Conservation (phyloP, 2,329 filamentous ascomycete species). For the Fusarium albosuccineum region DNA sequence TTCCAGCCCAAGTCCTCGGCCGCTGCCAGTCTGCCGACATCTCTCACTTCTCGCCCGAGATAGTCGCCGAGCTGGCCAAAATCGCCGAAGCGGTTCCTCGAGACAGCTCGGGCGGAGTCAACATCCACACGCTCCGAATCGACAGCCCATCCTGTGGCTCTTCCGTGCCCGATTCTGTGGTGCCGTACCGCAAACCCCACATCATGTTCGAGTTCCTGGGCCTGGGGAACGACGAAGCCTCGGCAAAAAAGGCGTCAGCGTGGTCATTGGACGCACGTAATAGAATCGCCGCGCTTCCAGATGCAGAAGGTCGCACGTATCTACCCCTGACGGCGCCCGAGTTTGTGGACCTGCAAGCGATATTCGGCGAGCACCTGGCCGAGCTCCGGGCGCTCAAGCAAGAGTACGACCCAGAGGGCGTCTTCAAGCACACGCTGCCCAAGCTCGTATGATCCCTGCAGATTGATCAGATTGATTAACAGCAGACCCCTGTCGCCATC, state of each 20-base stretch:
- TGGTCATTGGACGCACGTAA: conserved; percentile 18
- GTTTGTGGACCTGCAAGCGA: conserved; percentile 13
- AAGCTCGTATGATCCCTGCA: conserved; percentile 5
- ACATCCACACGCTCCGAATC: conserved; percentile 9
- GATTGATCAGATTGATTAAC: conserved; percentile 4
- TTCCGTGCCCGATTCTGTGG: conserved; percentile 15
- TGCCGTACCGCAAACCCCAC: conserved; percentile 16
- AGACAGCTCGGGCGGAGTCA: conserved; percentile 7
- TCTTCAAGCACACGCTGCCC: conserved; percentile 19
- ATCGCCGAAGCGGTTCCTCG: conserved; percentile 8
- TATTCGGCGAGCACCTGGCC: conserved; percentile 5
- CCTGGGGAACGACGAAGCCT: conserved; percentile 1
- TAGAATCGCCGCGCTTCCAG: conserved; percentile 4
- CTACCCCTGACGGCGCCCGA: conserved; percentile 19
- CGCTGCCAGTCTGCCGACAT: conserved; percentile 6
- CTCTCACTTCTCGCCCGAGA: conserved; percentile 8
- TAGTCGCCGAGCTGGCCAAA: conserved; percentile 8
- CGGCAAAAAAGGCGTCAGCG: conserved; percentile 1
- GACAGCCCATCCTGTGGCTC: conserved; percentile 17
- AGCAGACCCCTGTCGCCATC: neutral
- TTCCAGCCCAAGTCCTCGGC: conserved; percentile 11
- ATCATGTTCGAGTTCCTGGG: conserved; percentile 20
- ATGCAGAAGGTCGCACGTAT: conserved; percentile 2
- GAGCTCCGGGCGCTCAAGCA: conserved; percentile 11
- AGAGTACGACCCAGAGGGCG: conserved; percentile 15